Evolutionary conservation across 1,284 basidiomycete species (phyloP), one percentile per base, ranked within the genome.

Genomic region (Pseudozyma thailandica): DNA sequence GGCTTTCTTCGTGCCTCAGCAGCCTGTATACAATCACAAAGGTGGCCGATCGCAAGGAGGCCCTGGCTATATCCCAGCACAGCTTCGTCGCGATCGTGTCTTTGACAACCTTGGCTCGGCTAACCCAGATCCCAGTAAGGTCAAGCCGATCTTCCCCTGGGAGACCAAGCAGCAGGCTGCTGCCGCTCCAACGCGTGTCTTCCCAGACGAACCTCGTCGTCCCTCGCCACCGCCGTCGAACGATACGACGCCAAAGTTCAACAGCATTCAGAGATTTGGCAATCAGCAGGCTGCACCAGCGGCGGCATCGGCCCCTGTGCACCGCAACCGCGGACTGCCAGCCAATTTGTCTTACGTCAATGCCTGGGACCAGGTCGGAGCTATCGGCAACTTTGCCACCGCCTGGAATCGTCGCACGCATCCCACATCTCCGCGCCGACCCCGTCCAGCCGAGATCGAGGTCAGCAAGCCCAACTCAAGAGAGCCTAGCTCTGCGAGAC

Each of bases 131-230:
- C 87, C 85, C 16, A 84, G 83, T 26, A 91, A 91, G 74, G 88
- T 94, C 26, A 89, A 90, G 71, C 85, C 87, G 23, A 86, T 96
- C n/a, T 97, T 98, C 82, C 94, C 94, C 8, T 98, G 94, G 94
- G 94, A 98, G 82, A 87, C 88, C 55, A 59, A 77, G 31, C 87
- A 87, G 27, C n/a, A 50, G 0, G n/a, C 44, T 1, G 26, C 35
- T 5, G 42, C 26, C 25, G 52, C 54, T 30, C 54, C 75, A 0
- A 56, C 58, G 6, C 65, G 77, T 16, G 64, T 75, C 4, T 79
- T 77, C 43, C 77, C 77, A 2, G 76, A 77, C 42, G 77, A 79
- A 28, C 68, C 72, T n/a, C 50, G 48, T n/a, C 50, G 48, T 5
- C 44, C 54, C 3, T 50, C 62, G 6, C 58, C 55, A 8, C 50